Conservation (phyloP, 768 basidiomycete species). For the Suillus paluster region DNA sequence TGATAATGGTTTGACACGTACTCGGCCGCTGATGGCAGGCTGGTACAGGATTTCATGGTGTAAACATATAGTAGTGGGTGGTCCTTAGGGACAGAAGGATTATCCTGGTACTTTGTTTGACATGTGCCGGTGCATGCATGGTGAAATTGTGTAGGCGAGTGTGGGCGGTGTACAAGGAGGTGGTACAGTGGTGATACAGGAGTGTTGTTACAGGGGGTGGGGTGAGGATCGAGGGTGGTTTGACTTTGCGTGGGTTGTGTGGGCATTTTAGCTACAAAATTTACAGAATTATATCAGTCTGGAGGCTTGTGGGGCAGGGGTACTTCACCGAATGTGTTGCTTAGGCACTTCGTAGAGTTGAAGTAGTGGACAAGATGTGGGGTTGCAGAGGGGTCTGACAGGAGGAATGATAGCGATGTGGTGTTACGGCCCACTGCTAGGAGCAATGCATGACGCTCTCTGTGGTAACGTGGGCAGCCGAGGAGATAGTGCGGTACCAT, state of each 20-base stretch:
- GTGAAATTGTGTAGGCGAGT: background rate
- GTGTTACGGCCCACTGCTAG: background rate
- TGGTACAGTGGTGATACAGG: background rate
- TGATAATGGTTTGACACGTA: background rate
- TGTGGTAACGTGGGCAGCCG: constrained; percentile 27
- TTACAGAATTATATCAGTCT: background rate
- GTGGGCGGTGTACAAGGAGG: background rate
- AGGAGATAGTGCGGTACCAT: constrained; percentile 36
- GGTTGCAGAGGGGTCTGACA: constrained; percentile 4
- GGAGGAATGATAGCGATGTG: constrained; percentile 10
- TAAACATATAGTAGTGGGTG: too few relatives aligned
- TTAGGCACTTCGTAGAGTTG: constrained; percentile 9
- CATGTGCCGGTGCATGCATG: background rate
- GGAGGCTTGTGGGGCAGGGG: background rate
- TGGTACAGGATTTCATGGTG: too few relatives aligned
- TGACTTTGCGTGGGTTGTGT: background rate
- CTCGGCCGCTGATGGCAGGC: background rate
- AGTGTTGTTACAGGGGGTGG: background rate
- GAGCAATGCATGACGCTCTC: background rate
- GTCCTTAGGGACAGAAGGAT: background rate
- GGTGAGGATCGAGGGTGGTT: background rate
- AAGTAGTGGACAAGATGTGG: constrained; percentile 8
- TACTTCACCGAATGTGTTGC: constrained; percentile 2
- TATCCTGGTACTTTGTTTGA: too few relatives aligned
- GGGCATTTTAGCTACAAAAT: background rate